Conservation (phyloP, 2,329 filamentous ascomycete genomes). For the Alternaria alternata region DNA sequence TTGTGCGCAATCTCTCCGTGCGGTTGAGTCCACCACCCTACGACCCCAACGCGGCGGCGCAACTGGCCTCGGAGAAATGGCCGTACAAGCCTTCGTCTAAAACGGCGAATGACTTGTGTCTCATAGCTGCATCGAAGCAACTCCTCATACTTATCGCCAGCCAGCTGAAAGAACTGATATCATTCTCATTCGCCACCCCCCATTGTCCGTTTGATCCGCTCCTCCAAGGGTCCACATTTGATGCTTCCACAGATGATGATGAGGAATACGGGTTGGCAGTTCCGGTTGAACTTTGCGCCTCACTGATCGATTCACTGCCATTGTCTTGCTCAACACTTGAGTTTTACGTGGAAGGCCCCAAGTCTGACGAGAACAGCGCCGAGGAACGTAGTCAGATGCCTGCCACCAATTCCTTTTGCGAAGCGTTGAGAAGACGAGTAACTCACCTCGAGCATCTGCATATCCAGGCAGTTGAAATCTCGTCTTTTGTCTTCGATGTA, state of each 20-base stretch:
- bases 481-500: background rate
- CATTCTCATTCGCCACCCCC: background rate
- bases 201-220: background rate
- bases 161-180: background rate
- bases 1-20: background rate
- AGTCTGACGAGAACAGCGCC: background rate
- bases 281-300: background rate
- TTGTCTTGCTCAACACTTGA: background rate
- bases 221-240: background rate
- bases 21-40: background rate
- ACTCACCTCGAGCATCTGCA: background rate
- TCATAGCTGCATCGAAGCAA: background rate
- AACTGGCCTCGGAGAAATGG: no score
- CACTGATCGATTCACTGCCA: background rate
- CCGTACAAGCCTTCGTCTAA: no score
- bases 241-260: accelerated
- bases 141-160: background rate
- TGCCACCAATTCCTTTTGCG: background rate
- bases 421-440: background rate
- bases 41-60: no score
- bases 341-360: accelerated
- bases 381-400: background rate
- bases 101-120: background rate
- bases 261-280: background rate
- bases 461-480: background rate